Percentiles rank a stretch among this genome's conserved stretches.
phyloP scores from a whole-genome alignment of 371 early-diverging fungal genomes.

The Rhizopus delemar region DNA sequence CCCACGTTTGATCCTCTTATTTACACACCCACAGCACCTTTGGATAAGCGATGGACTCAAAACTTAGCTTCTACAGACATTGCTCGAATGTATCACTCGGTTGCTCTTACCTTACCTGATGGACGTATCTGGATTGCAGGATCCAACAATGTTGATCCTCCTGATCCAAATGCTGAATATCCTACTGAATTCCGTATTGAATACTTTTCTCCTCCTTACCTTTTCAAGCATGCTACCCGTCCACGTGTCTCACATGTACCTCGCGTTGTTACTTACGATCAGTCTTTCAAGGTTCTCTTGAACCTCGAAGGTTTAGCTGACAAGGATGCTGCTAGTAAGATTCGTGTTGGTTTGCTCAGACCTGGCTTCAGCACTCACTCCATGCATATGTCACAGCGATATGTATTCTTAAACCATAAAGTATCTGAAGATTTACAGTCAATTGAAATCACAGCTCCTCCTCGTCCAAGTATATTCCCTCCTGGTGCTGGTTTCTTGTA shows the following conservation, averaged over 20 bases:
- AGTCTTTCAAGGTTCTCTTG: slow-evolving; percentile 35
- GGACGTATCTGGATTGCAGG: slow-evolving; percentile 55
- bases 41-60: slow-evolving; percentile 47
- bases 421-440: slow-evolving; percentile 33
- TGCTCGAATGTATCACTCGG: slow-evolving; percentile 71
- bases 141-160: slow-evolving; percentile 48
- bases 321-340: slow-evolving; percentile 31
- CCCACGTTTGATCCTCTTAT: slow-evolving; percentile 62
- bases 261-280: slow-evolving; percentile 40
- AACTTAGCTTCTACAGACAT: slow-evolving; percentile 56
- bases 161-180: slow-evolving; percentile 44
- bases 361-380: slow-evolving; percentile 68
- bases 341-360: slow-evolving; percentile 45
- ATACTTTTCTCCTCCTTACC: slow-evolving; percentile 63
- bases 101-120: slow-evolving; percentile 60
- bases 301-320: slow-evolving; percentile 33
- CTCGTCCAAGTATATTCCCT: slow-evolving; percentile 58
- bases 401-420: slow-evolving; percentile 37
- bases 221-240: slow-evolving; percentile 39
- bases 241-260: slow-evolving; percentile 56
- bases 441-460: slow-evolving; percentile 54
- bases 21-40: slow-evolving; percentile 52
- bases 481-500: slow-evolving; percentile 63
- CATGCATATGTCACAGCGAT: slow-evolving; percentile 65
- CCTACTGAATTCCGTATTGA: slow-evolving; percentile 69